Conservation (phyloP, 2,329 filamentous ascomycete species). For the Xylaria sp. region DNA sequence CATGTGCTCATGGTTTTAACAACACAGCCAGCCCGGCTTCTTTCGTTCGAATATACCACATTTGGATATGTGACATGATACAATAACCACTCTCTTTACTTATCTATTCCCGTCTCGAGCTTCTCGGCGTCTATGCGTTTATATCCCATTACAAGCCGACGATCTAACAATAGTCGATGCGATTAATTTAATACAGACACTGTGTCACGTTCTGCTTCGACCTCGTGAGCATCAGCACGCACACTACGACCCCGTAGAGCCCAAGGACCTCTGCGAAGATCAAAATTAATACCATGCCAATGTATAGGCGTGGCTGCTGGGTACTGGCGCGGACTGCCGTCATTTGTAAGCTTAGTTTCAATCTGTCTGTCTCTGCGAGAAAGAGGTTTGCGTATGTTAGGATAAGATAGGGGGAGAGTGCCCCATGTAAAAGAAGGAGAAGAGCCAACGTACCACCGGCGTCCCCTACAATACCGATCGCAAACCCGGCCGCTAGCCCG, state of each 20-base stretch:
- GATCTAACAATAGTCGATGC: background rate
- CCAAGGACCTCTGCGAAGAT: constrained; percentile 61
- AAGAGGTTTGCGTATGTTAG: background rate
- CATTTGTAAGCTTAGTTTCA: background rate
- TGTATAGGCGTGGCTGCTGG: constrained; percentile 60
- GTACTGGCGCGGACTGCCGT: constrained; percentile 56
- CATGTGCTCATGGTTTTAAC: background rate
- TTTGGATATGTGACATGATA: background rate
- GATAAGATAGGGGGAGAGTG: background rate
- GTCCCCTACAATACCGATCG: constrained; percentile 60
- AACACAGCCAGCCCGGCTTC: background rate
- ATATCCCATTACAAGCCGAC: background rate
- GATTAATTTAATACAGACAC: constrained; percentile 50
- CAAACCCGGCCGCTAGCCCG: constrained; percentile 59
- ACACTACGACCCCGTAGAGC: constrained; percentile 52
- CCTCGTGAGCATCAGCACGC: constrained; percentile 61
- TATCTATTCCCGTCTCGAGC: background rate
- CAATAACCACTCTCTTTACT: background rate
- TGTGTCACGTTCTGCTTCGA: constrained; percentile 54
- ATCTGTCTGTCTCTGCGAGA: background rate
- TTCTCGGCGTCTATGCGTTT: background rate
- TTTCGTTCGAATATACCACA: background rate
- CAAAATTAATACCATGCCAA: constrained; percentile 61
- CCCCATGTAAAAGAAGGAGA: background rate
- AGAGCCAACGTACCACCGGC: constrained; percentile 53